phyloP scores from a whole-genome alignment of 108 stramenopile species.

The Ochromonas danica region DNA sequence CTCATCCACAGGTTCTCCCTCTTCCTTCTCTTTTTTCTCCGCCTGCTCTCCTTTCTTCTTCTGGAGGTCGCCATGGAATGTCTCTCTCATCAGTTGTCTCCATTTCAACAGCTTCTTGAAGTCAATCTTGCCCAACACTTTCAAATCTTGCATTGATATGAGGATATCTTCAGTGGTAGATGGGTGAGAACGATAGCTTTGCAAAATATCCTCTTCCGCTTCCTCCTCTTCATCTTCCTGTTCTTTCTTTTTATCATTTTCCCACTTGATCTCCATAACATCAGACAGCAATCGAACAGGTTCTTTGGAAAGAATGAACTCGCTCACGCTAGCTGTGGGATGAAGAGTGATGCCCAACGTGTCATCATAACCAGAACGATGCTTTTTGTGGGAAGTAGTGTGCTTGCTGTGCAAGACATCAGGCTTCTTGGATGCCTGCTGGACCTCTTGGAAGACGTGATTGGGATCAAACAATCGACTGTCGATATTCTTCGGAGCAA shows the following conservation, averaged over 20 bases:
- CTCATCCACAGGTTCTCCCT: constrained; percentile 43
- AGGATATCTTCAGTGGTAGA: constrained; percentile 80
- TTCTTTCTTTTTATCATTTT: constrained; percentile 39
- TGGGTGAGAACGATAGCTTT: constrained; percentile 75
- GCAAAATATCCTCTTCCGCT: no score
- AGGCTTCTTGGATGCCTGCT: constrained; percentile 52
- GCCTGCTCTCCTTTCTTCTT: neutral
- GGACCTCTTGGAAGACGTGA: constrained; percentile 83
- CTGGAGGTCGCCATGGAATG: neutral
- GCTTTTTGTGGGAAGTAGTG: constrained; percentile 69
- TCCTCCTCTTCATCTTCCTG: no score
- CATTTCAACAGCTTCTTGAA: constrained; percentile 87
- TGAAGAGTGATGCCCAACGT: constrained; percentile 74
- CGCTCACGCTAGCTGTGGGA: constrained; percentile 65
- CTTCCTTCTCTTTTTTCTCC: constrained; percentile 43
- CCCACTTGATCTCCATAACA: constrained; percentile 69
- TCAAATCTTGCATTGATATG: constrained; percentile 70
- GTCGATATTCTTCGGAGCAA: constrained; percentile 83
- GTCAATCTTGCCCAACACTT: constrained; percentile 92
- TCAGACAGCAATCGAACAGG: constrained; percentile 83
- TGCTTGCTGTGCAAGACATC: constrained; percentile 86
- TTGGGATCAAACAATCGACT: constrained; percentile 91
- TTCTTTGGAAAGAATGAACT: constrained; percentile 78
- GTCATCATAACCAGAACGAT: constrained; percentile 87
- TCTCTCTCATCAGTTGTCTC: constrained; percentile 71